Percentiles rank a stretch among this genome's conserved stretches.
These are phyloP conservation scores for Phlyctochytrium arcticum DNA, from an alignment of 192 early-diverging fungal genomes.

Conservation along the genomic window DNA sequence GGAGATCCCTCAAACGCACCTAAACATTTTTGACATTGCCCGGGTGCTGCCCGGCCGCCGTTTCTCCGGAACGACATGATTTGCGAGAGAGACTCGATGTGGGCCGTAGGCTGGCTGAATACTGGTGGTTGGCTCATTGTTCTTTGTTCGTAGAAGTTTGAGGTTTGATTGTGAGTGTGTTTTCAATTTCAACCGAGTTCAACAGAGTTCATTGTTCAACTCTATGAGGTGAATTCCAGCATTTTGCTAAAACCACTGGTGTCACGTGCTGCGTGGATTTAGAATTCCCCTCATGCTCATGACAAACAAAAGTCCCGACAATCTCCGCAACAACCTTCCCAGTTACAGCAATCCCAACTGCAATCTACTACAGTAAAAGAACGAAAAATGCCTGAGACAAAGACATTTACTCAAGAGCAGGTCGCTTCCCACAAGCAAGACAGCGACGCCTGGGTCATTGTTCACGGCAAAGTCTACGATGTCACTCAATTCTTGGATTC, in stretches of 20 bases:
- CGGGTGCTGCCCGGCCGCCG: neutral
- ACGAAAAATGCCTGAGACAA: neutral
- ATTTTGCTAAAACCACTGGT: neutral
- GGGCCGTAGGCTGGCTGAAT: neutral
- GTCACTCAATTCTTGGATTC: conserved; percentile 39
- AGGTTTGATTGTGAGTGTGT: no score
- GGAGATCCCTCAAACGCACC: no score
- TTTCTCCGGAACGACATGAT: conserved; percentile 3
- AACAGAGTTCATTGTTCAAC: neutral
- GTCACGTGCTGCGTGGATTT: neutral
- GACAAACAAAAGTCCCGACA: neutral
- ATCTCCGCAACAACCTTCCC: neutral
- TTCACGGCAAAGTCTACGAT: conserved; percentile 45
- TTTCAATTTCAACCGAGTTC: neutral
- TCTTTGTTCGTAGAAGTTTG: neutral
- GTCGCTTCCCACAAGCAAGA: conserved; percentile 67
- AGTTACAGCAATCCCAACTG: neutral
- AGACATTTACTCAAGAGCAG: conserved; percentile 57
- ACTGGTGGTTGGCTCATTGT: neutral
- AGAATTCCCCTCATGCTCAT: neutral
- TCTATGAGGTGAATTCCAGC: neutral
- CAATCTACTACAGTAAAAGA: neutral
- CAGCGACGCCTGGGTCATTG: conserved; percentile 71
- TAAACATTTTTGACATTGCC: conserved; percentile 26
- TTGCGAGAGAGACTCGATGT: conserved; percentile 9